phyloP scores from a whole-genome alignment of 208 protist species.

The Porcisia deanei region DNA sequence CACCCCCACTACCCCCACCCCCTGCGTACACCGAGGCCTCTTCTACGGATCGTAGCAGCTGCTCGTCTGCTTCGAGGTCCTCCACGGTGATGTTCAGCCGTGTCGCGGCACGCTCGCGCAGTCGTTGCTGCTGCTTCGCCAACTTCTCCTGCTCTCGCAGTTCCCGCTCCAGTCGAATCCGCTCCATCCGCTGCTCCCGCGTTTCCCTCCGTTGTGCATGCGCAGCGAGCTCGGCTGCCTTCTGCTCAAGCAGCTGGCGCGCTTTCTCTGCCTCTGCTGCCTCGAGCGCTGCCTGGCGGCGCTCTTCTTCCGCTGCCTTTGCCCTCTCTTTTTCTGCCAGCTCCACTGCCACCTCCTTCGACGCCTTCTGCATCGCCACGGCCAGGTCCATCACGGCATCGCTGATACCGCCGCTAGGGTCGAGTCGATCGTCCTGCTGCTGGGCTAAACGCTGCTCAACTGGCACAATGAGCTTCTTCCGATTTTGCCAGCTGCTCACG shows the following conservation, averaged over 20 bases:
- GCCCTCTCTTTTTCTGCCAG: constrained; percentile 47
- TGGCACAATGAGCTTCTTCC: constrained; percentile 77
- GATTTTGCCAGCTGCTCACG: constrained; percentile 80
- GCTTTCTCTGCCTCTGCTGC: constrained; percentile 60
- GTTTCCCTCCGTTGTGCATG: constrained; percentile 50
- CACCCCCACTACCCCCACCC: not conserved
- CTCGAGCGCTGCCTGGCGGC: constrained; percentile 62
- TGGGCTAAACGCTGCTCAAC: constrained; percentile 77
- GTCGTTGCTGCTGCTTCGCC: constrained; percentile 58
- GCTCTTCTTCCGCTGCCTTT: constrained; percentile 57
- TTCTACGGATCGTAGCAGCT: constrained; percentile 59
- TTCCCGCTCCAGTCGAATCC: constrained; percentile 70
- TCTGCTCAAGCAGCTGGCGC: constrained; percentile 60
- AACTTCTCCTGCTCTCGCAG: constrained; percentile 65
- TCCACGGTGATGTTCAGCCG: constrained; percentile 70
- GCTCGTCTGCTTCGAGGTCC: constrained; percentile 68
- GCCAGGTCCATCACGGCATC: constrained; percentile 68
- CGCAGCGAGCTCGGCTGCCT: constrained; percentile 39
- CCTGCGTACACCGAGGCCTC: constrained; percentile 13
- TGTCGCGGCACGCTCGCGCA: constrained; percentile 55
- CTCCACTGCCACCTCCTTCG: constrained; percentile 55
- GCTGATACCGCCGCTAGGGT: constrained; percentile 39
- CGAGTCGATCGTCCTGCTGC: constrained; percentile 35
- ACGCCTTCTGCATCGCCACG: constrained; percentile 59
- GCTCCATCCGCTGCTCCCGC: constrained; percentile 72